These are phyloP conservation scores for Diversispora epigaea DNA, from an alignment of 192 early-diverging fungal species.

Conservation along the genomic window DNA sequence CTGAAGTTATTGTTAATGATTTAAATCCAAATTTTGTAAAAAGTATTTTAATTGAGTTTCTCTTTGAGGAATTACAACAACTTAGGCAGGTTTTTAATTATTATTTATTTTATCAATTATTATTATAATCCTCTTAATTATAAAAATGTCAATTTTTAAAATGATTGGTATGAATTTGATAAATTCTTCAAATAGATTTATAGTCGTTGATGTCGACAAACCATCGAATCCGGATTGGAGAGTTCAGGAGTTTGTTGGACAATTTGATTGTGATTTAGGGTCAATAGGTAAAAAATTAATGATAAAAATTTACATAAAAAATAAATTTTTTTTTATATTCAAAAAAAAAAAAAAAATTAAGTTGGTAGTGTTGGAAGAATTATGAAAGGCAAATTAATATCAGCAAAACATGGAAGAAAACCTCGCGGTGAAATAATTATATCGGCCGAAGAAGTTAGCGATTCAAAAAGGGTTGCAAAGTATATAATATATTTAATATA, in stretches of 20 bases:
- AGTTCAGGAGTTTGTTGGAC: conserved; percentile 43
- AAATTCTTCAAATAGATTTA: conserved; percentile 28
- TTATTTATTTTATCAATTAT: too few relatives aligned
- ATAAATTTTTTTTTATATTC: too few relatives aligned
- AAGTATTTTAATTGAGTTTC: conserved; percentile 41
- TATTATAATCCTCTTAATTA: too few relatives aligned
- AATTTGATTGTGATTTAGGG: conserved; percentile 45
- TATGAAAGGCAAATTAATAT: background rate
- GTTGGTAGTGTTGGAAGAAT: background rate
- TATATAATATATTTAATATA: conserved; percentile 29
- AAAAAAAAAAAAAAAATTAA: too few relatives aligned
- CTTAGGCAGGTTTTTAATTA: conserved; percentile 31
- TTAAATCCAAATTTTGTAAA: conserved; percentile 50
- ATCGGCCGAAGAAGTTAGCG: conserved; percentile 42
- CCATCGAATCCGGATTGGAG: conserved; percentile 39
- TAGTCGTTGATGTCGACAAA: conserved; percentile 42
- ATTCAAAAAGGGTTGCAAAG: conserved; percentile 38
- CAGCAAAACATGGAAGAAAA: background rate
- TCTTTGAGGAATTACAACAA: conserved; percentile 45
- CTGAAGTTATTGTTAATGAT: conserved; percentile 44
- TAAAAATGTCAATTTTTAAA: too few relatives aligned
- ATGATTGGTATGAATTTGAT: background rate
- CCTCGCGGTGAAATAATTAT: conserved; percentile 46
- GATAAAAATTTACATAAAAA: too few relatives aligned
- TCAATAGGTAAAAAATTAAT: conserved; percentile 42